phyloP scores from a whole-genome alignment of 345 rosid species.

The Viola odorata region DNA sequence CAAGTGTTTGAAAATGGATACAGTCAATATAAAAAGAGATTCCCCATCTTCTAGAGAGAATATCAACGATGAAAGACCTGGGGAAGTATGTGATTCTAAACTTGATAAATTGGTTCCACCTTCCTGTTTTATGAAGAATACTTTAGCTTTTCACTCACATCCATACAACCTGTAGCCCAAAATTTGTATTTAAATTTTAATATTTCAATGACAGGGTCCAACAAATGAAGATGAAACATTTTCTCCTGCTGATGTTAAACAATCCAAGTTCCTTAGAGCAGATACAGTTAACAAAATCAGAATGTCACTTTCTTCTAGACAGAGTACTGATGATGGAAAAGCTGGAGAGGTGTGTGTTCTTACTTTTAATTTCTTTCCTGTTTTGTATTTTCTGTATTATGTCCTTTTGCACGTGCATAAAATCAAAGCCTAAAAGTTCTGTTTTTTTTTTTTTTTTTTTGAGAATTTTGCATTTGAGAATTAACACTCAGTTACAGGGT shows the following conservation, averaged over 20 bases:
- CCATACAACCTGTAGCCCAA: not conserved
- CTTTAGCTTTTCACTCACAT: not conserved
- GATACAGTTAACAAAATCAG: too few species aligned
- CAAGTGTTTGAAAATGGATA: slow-evolving; percentile 27
- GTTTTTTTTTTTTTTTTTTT: too few species aligned
- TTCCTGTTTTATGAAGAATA: not conserved
- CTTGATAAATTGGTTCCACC: not conserved
- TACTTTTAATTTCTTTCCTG: too few species aligned
- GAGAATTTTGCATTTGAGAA: too few species aligned
- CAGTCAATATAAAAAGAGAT: slow-evolving; percentile 28
- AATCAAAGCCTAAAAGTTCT: too few species aligned
- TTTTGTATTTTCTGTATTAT: too few species aligned
- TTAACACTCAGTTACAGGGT: too few species aligned
- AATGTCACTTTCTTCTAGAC: too few species aligned
- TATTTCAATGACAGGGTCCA: slow-evolving; percentile 32
- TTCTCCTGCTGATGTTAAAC: slow-evolving; percentile 22
- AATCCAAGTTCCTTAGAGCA: too few species aligned
- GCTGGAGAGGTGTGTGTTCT: too few species aligned
- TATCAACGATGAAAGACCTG: slow-evolving; percentile 22
- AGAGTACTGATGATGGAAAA: too few species aligned
- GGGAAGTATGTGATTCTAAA: slow-evolving; percentile 34
- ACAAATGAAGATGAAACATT: slow-evolving; percentile 25
- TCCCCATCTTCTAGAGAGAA: slow-evolving; percentile 23
- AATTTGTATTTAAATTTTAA: slow-evolving; percentile 18
- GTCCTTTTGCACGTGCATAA: too few species aligned